Percentiles rank a stretch among this genome's conserved stretches.
These are phyloP conservation scores for Monilinia polystroma DNA, from an alignment of 2,329 filamentous ascomycete species.

Conservation along the genomic window DNA sequence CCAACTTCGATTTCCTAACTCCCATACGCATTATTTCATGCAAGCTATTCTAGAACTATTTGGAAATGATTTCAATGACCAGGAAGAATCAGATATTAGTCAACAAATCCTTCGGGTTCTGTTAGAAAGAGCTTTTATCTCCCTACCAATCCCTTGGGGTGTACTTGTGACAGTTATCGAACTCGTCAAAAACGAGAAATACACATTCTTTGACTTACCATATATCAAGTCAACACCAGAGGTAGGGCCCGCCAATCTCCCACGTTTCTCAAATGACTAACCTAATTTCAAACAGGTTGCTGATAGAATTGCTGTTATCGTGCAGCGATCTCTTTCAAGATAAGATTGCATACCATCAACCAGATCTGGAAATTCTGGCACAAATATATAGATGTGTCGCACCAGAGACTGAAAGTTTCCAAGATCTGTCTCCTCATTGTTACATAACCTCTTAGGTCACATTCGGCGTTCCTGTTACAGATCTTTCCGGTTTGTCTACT, in stretches of 20 bases:
- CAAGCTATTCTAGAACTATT: slow-evolving; percentile 83
- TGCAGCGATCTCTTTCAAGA: slow-evolving; percentile 27
- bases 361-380: slow-evolving; percentile 16
- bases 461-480: slow-evolving; percentile 39
- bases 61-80: slow-evolving; percentile 67
- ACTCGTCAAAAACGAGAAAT: slow-evolving; percentile 85
- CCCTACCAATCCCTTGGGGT: slow-evolving; percentile 95
- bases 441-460: slow-evolving; percentile 39
- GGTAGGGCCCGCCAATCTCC: slow-evolving; percentile 49
- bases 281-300: slow-evolving; percentile 30
- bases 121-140: slow-evolving; percentile 81
- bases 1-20: slow-evolving; percentile 86
- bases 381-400: slow-evolving; percentile 3
- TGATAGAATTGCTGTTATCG: slow-evolving; percentile 38
- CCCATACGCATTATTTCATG: slow-evolving; percentile 90
- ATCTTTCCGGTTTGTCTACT: slow-evolving; percentile 39
- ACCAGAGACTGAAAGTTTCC: slow-evolving; percentile 11
- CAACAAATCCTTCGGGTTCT: slow-evolving; percentile 89
- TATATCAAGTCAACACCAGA: slow-evolving; percentile 90
- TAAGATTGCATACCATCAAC: slow-evolving; percentile 9
- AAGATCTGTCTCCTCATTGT: slow-evolving; percentile 34
- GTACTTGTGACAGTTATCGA: slow-evolving; percentile 85
- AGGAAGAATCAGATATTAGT: slow-evolving; percentile 78
- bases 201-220: slow-evolving; percentile 87
- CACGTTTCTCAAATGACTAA: slow-evolving; percentile 7